These are phyloP conservation scores for Schwanniomyces vanrijiae DNA, from an alignment of 805 yeast species.

Conservation along the genomic window DNA sequence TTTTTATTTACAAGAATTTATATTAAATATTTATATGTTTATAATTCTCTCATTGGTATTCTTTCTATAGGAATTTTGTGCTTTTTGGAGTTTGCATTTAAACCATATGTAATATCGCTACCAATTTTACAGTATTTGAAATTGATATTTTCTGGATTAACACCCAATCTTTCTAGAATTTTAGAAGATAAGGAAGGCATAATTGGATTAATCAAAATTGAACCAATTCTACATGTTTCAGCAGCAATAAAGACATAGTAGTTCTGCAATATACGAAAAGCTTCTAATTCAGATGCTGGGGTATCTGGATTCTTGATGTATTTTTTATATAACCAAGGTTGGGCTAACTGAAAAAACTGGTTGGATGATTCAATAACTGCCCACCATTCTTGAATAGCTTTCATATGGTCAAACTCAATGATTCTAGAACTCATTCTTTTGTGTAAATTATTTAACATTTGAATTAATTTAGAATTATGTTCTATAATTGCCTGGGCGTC, in stretches of 20 bases:
- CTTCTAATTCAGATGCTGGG: constrained; percentile 15
- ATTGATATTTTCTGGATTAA: constrained; percentile 41
- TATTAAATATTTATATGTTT: neutral
- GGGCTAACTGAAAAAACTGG: constrained; percentile 60
- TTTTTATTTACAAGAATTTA: neutral
- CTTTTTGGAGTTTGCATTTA: constrained; percentile 44
- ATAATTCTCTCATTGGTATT: constrained; percentile 12
- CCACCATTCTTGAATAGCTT: constrained; percentile 63
- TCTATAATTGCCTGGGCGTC: constrained; percentile 13
- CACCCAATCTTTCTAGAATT: constrained; percentile 65
- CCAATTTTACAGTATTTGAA: constrained; percentile 51
- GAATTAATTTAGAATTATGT: constrained; percentile 22
- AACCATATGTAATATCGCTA: constrained; percentile 62
- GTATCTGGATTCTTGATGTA: constrained; percentile 14
- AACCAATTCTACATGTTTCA: constrained; percentile 66
- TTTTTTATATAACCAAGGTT: constrained; percentile 69
- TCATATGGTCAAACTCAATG: constrained; percentile 49
- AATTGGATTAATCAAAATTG: constrained; percentile 70
- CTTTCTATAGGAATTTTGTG: constrained; percentile 53
- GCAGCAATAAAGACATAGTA: constrained; percentile 61
- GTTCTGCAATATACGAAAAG: constrained; percentile 31
- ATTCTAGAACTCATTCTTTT: constrained; percentile 44
- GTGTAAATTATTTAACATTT: constrained; percentile 33
- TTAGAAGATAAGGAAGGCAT: constrained; percentile 62
- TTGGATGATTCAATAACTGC: constrained; percentile 58